These are phyloP conservation scores for Vigna trinervia DNA, from an alignment of 306 rosid genomes.

Conservation along the genomic window DNA sequence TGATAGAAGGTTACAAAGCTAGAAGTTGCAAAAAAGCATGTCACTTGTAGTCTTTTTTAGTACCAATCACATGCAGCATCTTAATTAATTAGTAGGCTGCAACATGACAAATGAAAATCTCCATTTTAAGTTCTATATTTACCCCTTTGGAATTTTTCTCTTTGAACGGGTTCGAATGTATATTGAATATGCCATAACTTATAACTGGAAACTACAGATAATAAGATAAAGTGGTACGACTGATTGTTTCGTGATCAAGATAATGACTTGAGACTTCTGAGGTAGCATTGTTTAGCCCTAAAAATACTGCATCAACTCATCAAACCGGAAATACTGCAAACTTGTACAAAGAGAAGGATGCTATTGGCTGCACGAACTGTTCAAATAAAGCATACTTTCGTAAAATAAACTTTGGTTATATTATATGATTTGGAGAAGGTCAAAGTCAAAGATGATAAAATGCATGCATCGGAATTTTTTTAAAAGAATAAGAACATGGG, in stretches of 20 bases:
- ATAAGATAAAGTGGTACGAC: background rate
- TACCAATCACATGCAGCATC: background rate
- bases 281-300: background rate
- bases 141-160: background rate
- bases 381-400: background rate
- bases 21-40: background rate
- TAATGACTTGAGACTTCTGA: background rate
- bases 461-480: background rate
- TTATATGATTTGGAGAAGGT: background rate
- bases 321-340: background rate
- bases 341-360: background rate
- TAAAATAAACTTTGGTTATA: background rate
- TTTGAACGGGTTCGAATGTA: background rate
- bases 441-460: background rate
- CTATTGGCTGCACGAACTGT: background rate
- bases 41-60: background rate
- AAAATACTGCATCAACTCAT: background rate
- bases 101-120: background rate
- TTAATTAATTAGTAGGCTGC: too few relatives aligned
- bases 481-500: background rate
- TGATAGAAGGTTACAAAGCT: background rate
- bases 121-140: background rate
- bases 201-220: background rate
- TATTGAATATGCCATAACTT: background rate
- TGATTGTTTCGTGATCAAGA: background rate